Evolutionary conservation across 352 stramenopile genomes (phyloP), one percentile per base, ranked within the genome.

Genomic region (Globisporangium nunn): DNA sequence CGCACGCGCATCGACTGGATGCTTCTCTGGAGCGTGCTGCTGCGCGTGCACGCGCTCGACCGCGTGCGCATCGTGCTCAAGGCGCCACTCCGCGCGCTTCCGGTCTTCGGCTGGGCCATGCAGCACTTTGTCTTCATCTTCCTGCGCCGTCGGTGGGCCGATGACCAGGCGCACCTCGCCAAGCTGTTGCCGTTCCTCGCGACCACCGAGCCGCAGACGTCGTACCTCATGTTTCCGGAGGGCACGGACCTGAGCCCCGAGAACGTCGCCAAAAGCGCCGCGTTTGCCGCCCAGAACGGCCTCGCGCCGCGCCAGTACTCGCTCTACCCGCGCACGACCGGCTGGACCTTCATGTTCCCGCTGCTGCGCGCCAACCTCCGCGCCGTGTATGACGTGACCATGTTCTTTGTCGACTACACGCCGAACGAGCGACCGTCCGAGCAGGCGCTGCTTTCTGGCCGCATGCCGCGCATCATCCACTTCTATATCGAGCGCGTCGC

Each of bases 101-200:
- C 84, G 46, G 75, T 94, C 62, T 91, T 92, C 54, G 84, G 84
- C 3, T 94, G 81, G 84, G 81, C 79, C 54, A 94, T 91, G 81
- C 81, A 91, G 69, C 74, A 86, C 61, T 92, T 94, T 41, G 66
- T 90, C 41, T 92, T 91, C 59, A 81, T 92, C 58, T 94, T 92
- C 56, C 59, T 94, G 59, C 69, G 87, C 61, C 80, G 83, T 44
- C 72, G 66, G 37, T 91, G 81, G 73, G 58, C 63, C 12, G 74
- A 92, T 11, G 80, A 92, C 43, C 66, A 86, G 48, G 58, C 58
- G 43, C 72, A 82, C 30, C 52, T 94, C 17, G 64, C 62, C 18
- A 72, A 63, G 35, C 63, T 90, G 31, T 59, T 90, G 49, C 74
- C 76, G 41, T 87, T 85, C 61, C 63, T 94, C 31, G 60, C 62